phyloP scores from a whole-genome alignment of 2,329 filamentous ascomycete genomes.

The Pseudogymnoascus sp. region DNA sequence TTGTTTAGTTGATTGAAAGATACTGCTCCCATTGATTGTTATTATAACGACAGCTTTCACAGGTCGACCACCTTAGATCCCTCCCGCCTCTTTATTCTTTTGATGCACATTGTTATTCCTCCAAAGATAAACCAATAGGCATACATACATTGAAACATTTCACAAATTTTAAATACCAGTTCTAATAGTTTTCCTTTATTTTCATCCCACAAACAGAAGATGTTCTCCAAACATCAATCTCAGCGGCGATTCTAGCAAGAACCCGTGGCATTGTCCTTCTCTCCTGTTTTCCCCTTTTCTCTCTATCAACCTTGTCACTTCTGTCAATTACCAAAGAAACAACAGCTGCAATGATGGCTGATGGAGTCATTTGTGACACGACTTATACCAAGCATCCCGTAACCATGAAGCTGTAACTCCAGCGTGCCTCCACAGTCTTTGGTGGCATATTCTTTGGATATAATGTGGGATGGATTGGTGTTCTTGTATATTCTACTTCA shows the following conservation, averaged over 20 bases:
- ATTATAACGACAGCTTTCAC: not conserved
- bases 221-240: not conserved
- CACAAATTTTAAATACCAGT: not conserved
- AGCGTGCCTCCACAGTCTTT: constrained; percentile 59
- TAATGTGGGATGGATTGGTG: constrained; percentile 64
- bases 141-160: not conserved
- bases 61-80: not conserved
- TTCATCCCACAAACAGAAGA: not conserved
- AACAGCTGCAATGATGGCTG: too few relatives aligned
- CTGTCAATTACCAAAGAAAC: too few relatives aligned
- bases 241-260: not conserved
- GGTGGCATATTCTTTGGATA: constrained; percentile 50
- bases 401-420: constrained; percentile 56
- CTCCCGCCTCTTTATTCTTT: not conserved
- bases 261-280: not conserved
- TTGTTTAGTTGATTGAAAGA: not conserved
- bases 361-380: too few relatives aligned
- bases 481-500: constrained; percentile 45
- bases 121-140: not conserved
- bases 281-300: not conserved
- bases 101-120: not conserved
- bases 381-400: too few relatives aligned
- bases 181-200: not conserved
- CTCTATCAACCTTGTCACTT: too few relatives aligned
- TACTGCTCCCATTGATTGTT: not conserved